Evolutionary conservation across 495 filamentous ascomycete genomes (phyloP).

Genomic region (Aspergillus avenaceus): DNA sequence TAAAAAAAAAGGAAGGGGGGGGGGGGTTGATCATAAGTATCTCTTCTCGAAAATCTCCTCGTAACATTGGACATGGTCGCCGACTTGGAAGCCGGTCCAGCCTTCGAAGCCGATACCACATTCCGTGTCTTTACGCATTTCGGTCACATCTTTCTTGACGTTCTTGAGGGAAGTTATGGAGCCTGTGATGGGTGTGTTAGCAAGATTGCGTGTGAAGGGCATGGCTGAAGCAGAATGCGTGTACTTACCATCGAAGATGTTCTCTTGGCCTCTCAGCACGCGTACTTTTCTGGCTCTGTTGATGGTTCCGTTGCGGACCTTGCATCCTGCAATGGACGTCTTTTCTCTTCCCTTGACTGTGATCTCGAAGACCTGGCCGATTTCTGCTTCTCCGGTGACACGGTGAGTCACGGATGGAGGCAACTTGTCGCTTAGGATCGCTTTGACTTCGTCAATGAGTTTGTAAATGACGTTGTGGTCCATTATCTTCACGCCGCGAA

Average conservation of each 20-base stretch:
- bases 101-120: slow-evolving; percentile 84
- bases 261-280: slow-evolving; percentile 64
- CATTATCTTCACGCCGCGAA: slow-evolving; percentile 66
- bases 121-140: slow-evolving; percentile 87
- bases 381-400: slow-evolving; percentile 85
- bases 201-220: no score
- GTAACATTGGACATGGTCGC: slow-evolving; percentile 83
- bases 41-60: slow-evolving; percentile 75
- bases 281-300: slow-evolving; percentile 57
- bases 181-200: slow-evolving; percentile 44
- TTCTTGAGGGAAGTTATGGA: slow-evolving; percentile 77
- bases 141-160: slow-evolving; percentile 81
- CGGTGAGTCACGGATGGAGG: slow-evolving; percentile 57
- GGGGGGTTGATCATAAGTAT: slow-evolving; percentile 26
- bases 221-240: neutral
- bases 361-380: slow-evolving; percentile 78
- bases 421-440: slow-evolving; percentile 61
- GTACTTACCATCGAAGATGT: slow-evolving; percentile 73
- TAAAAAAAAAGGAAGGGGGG: neutral
- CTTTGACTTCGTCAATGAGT: slow-evolving; percentile 77
- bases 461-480: slow-evolving; percentile 93
- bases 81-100: slow-evolving; percentile 73
- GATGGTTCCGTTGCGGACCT: slow-evolving; percentile 77
- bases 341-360: slow-evolving; percentile 65
- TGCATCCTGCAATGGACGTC: slow-evolving; percentile 78